Evolutionary conservation across 805 yeast species (phyloP).

Genomic region (Pichia phayaonensis): DNA sequence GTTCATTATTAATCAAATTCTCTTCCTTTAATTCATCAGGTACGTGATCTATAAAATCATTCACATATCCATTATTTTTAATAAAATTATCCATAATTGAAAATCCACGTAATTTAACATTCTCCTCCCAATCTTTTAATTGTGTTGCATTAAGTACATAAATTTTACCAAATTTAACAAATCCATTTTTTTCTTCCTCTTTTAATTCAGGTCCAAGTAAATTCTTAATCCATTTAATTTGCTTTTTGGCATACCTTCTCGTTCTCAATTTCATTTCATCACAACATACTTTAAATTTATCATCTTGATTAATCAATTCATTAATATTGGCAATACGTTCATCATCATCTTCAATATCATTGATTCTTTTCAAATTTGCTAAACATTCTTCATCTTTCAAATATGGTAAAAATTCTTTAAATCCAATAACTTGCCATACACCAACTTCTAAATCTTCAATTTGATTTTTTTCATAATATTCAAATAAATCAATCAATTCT

Average conservation of each 20-base stretch:
- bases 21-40: constrained; percentile 16
- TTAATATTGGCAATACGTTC: neutral
- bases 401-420: constrained; percentile 75
- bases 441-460: constrained; percentile 47
- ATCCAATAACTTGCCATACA: constrained; percentile 92
- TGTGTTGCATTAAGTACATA: constrained; percentile 75
- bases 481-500: constrained; percentile 59
- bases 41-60: constrained; percentile 5
- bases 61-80: constrained; percentile 4
- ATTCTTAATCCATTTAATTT: constrained; percentile 84
- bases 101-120: constrained; percentile 51
- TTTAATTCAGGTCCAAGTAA: constrained; percentile 53
- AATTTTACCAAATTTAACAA: constrained; percentile 53
- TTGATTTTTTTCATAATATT: constrained; percentile 31
- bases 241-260: constrained; percentile 78
- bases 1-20: constrained; percentile 5
- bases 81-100: constrained; percentile 34
- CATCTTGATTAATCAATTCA: constrained; percentile 9
- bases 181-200: constrained; percentile 37
- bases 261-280: constrained; percentile 80
- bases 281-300: constrained; percentile 38
- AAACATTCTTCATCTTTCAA: constrained; percentile 18
- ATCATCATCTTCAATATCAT: neutral
- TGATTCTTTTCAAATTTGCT: neutral
- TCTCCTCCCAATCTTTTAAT: constrained; percentile 47